Conservation (phyloP, 139 green algal species). For the Chlorella sp. region DNA sequence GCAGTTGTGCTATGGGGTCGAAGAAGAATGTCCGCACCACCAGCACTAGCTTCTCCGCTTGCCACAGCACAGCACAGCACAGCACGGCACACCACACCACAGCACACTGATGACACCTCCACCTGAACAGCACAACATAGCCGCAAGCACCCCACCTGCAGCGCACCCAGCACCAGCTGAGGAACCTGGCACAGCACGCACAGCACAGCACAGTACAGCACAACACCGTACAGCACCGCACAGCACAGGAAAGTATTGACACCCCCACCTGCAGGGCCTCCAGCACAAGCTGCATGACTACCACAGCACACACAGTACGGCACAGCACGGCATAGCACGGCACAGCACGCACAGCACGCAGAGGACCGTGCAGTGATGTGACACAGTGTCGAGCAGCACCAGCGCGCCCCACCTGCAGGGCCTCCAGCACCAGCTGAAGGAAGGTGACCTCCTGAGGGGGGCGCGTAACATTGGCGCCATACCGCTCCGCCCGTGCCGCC, state of each 20-base stretch:
- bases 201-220: too few species aligned
- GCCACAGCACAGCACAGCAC: not conserved
- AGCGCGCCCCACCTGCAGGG: slow-evolving; percentile 34
- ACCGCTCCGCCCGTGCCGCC: not conserved
- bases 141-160: slow-evolving; percentile 41
- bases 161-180: slow-evolving; percentile 55
- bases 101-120: not conserved
- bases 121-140: not conserved
- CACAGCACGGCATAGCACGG: not conserved
- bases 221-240: too few species aligned
- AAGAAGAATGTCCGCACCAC: not conserved
- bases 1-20: too few species aligned
- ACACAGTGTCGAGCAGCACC: too few species aligned
- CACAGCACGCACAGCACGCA: not conserved
- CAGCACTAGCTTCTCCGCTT: too few species aligned
- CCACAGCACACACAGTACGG: too few species aligned
- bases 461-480: slow-evolving; percentile 40
- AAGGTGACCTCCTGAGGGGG: slow-evolving; percentile 47
- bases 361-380: too few species aligned
- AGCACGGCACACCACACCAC: not conserved
- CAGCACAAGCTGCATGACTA: too few species aligned
- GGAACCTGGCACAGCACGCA: too few species aligned
- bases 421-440: slow-evolving; percentile 54
- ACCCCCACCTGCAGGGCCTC: too few species aligned
- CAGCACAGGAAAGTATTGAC: too few species aligned